Percentiles rank a stretch among this genome's conserved stretches.
Conservation (phyloP, 345 rosid species). For the Cardamine chenopodiifolia region DNA sequence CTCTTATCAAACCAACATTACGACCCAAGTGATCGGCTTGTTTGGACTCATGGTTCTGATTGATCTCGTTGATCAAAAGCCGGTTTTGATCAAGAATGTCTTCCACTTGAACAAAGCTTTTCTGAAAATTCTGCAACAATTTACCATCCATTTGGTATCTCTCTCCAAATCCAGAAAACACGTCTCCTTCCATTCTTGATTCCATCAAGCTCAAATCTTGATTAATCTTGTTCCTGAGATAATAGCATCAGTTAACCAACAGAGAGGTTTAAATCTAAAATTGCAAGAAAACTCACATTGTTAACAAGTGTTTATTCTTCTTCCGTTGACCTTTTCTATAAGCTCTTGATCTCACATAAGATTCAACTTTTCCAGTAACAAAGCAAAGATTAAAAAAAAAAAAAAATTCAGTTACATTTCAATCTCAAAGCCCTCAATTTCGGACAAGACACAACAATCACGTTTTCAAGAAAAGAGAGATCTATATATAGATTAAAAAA, state of each 20-base stretch:
- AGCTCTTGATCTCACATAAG: constrained; percentile 35
- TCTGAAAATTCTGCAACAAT: constrained; percentile 69
- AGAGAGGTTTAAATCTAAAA: not conserved
- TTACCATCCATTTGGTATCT: constrained; percentile 62
- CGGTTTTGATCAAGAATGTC: constrained; percentile 81
- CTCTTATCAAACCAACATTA: constrained; percentile 82
- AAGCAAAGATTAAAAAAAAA: not conserved
- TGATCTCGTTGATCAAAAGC: constrained; percentile 79
- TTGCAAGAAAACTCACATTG: constrained; percentile 14
- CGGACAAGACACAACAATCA: constrained; percentile 28
- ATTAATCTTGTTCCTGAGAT: constrained; percentile 32
- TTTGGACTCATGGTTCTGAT: constrained; percentile 84
- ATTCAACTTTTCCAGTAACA: constrained; percentile 19
- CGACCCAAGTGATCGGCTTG: constrained; percentile 70
- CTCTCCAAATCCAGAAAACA: constrained; percentile 60
- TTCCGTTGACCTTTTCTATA: constrained; percentile 30
- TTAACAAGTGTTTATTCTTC: constrained; percentile 15
- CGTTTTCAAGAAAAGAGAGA: constrained; percentile 34
- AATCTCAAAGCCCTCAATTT: constrained; percentile 30
- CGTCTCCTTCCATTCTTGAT: constrained; percentile 73
- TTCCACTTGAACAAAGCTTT: constrained; percentile 81
- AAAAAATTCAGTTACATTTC: constrained; percentile 2
- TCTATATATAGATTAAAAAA: constrained; percentile 15
- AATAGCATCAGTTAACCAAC: not conserved
- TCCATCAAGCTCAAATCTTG: constrained; percentile 40